Evolutionary conservation across 345 rosid genomes (phyloP), one percentile per base, ranked within the genome.

Genomic region (Turritis glabra): DNA sequence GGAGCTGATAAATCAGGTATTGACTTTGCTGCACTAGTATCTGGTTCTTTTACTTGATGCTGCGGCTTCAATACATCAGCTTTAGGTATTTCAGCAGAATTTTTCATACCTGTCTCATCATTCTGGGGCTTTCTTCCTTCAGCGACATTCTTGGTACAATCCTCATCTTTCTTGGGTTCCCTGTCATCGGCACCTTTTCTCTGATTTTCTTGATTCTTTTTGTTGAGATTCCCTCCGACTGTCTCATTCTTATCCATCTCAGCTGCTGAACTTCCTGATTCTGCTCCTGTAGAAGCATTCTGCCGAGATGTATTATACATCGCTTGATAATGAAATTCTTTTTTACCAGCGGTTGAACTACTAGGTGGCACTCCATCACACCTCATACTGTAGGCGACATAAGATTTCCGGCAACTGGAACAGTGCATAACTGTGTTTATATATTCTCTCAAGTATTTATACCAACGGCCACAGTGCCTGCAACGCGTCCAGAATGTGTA

Each of bases 401-500:
- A 91, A 68, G 82, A 38, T 47, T 48, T 54, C 51, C 40, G 54
- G 80, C 98, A 94, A 41, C 1, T 37, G 56, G 80, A 86, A 80
- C 98, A 94, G 2, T 58, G 76, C 77, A 94, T 64, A 46, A 74
- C 15, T 64, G 61, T 81, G 41, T 84, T 76, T 12, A 79, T 60
- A 67, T 54, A 79, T 21, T 58, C 54, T 65, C 57, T 83, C 69
- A 26, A 68, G 79, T 83, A 86, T 54, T 84, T 83, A 50, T 61
- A 85, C 80, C 81, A 81, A 5, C 77, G 29, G 53, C 76, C 78
- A 76, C 98, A 91, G 47, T 65, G 50, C 19, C 80, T 61, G 78
- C 98, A 94, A 71, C 71, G 27, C 1, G 98, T 83, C 97, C 90
- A 88, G 77, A 89, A 93, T 10, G 88, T 56, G 70, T 48, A 40